phyloP scores from a whole-genome alignment of 176 grass and related monocot species.

The Juncus inflexus region DNA sequence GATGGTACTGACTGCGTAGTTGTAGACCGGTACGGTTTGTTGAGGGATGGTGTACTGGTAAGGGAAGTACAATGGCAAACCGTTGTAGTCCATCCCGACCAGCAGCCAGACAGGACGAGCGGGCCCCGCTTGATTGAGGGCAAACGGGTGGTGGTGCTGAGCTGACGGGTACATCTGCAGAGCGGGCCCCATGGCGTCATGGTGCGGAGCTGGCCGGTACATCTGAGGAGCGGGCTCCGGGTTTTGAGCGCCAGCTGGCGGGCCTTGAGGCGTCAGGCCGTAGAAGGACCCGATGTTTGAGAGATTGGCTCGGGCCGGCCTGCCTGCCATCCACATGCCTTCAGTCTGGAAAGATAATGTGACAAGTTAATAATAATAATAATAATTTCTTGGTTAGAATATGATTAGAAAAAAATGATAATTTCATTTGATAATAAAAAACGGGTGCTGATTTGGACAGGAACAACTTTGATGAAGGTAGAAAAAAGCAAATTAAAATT shows the following conservation, averaged over 20 bases:
- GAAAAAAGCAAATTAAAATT: no score
- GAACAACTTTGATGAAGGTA: no score
- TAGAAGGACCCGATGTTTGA: slow-evolving; percentile 55
- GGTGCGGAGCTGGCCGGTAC: no score
- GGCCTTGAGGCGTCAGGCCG: slow-evolving; percentile 45
- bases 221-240: slow-evolving; percentile 49
- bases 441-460: no score
- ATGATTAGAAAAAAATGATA: slow-evolving; percentile 13
- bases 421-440: no score
- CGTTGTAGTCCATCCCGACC: slow-evolving; percentile 37
- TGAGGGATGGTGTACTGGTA: slow-evolving; percentile 48
- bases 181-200: no score
- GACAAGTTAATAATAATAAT: slow-evolving; percentile 11
- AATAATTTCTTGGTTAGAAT: background rate
- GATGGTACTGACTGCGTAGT: no score
- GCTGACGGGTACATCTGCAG: no score
- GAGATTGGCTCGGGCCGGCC: slow-evolving; percentile 48
- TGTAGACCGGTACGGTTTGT: slow-evolving; percentile 47
- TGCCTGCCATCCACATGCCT: slow-evolving; percentile 62
- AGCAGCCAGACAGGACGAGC: slow-evolving; percentile 2
- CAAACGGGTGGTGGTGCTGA: slow-evolving; percentile 41
- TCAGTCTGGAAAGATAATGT: slow-evolving; percentile 44
- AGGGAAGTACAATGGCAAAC: slow-evolving; percentile 28
- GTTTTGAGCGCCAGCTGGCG: slow-evolving; percentile 32
- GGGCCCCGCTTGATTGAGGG: slow-evolving; percentile 31